These are phyloP conservation scores for Curvularia verruculosa DNA, from an alignment of 2,329 filamentous ascomycete genomes.

Conservation along the genomic window DNA sequence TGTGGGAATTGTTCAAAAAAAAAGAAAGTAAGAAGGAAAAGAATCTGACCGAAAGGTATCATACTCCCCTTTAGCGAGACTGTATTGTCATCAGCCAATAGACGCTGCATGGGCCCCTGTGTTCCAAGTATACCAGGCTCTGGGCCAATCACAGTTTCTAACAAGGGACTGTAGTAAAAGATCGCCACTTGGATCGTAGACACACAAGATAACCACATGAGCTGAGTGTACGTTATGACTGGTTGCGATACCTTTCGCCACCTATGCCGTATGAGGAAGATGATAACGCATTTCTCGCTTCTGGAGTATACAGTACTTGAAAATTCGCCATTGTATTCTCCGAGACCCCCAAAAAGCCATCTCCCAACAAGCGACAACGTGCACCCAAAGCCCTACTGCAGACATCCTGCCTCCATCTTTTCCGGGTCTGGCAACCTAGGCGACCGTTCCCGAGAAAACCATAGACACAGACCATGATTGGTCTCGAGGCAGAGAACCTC, in stretches of 20 bases:
- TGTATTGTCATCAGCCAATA: not conserved
- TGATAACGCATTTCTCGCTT: too few relatives aligned
- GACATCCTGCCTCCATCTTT: too few relatives aligned
- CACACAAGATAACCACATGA: not conserved
- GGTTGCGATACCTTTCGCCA: not conserved
- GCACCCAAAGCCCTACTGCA: too few relatives aligned
- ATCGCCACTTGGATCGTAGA: not conserved
- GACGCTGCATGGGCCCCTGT: not conserved
- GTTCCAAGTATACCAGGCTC: not conserved
- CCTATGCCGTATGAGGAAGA: not conserved
- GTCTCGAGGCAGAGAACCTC: too few relatives aligned
- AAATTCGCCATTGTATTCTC: too few relatives aligned
- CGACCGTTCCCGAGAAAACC: too few relatives aligned
- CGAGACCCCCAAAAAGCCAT: too few relatives aligned
- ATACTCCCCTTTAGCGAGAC: not conserved
- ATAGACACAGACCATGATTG: too few relatives aligned
- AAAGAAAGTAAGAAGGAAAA: not conserved
- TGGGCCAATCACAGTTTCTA: not conserved
- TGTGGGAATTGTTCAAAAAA: not conserved
- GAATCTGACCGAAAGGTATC: not conserved
- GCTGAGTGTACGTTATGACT: not conserved
- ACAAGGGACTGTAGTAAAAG: not conserved
- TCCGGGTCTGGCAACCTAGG: too few relatives aligned
- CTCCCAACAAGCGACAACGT: too few relatives aligned
- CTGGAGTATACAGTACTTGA: too few relatives aligned